Evolutionary conservation across 176 grass and related monocot genomes (phyloP).

Genomic region (Thinopyrum elongatum): DNA sequence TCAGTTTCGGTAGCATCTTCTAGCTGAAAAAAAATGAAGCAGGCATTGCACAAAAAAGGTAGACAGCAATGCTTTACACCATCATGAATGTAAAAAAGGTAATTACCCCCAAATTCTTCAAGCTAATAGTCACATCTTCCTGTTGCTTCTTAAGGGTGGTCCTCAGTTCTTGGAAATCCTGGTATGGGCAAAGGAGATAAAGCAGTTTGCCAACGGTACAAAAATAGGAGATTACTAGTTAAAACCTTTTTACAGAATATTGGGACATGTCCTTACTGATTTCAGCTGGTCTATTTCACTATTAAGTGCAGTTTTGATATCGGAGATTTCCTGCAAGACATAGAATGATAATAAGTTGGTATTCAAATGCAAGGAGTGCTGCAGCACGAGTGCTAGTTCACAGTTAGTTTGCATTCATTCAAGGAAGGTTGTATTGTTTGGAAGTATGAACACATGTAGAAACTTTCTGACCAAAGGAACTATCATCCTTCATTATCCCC

Average conservation of each 20-base stretch:
- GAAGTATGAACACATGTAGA: constrained; percentile 2
- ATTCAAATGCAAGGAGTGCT: not conserved
- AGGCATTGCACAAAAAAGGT: not conserved
- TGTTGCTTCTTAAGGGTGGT: constrained; percentile 94
- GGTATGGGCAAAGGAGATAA: constrained; percentile 21
- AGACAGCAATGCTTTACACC: not conserved
- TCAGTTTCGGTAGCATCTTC: constrained; percentile 40
- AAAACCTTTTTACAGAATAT: not conserved
- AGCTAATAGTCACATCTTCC: constrained; percentile 84
- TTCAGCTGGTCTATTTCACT: constrained; percentile 76
- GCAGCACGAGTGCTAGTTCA: not conserved
- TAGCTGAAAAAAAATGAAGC: constrained; percentile 38
- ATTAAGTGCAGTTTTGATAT: constrained; percentile 77
- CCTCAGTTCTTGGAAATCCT: constrained; percentile 95
- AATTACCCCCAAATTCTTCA: constrained; percentile 77
- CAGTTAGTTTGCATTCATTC: not conserved
- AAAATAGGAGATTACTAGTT: not conserved
- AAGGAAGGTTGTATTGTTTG: not conserved
- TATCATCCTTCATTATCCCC: not conserved
- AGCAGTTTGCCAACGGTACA: constrained; percentile 13
- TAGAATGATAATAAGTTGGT: constrained; percentile 16
- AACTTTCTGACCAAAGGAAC: not conserved
- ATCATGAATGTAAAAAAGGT: constrained; percentile 1
- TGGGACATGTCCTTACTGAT: constrained; percentile 52
- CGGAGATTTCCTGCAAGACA: constrained; percentile 78